phyloP scores from a whole-genome alignment of 2,329 filamentous ascomycete genomes.

The Colletotrichum sp. region DNA sequence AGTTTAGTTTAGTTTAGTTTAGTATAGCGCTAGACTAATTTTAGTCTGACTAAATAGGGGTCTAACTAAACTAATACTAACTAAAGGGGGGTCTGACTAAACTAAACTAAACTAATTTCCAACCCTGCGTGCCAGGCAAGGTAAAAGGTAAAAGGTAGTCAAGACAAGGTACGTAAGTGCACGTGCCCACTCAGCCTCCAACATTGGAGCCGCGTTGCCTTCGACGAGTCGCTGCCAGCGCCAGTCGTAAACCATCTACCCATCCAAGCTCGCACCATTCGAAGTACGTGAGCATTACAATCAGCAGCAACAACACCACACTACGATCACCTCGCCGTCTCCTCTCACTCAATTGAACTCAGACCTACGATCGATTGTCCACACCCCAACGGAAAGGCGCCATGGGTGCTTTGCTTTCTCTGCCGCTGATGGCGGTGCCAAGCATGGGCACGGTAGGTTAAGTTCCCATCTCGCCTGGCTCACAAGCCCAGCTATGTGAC shows the following conservation, averaged over 20 bases:
- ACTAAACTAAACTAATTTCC: no score
- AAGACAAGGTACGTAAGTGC: neutral
- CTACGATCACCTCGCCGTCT: neutral
- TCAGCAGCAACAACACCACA: neutral
- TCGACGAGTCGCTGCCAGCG: neutral
- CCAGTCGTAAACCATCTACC: neutral
- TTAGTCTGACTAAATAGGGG: no score
- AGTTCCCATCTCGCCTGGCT: slow-evolving; percentile 9
- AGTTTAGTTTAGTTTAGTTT: no score
- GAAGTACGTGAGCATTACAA: neutral
- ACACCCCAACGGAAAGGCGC: neutral
- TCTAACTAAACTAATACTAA: no score
- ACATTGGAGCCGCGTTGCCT: neutral
- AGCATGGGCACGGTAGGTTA: slow-evolving; percentile 81
- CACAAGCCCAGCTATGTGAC: neutral
- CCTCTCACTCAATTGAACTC: neutral
- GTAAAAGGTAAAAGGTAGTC: neutral
- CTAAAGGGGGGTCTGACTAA: no score
- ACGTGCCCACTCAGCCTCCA: neutral
- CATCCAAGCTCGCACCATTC: neutral
- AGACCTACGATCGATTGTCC: neutral
- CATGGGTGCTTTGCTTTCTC: slow-evolving; percentile 91
- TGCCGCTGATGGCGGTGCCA: slow-evolving; percentile 88
- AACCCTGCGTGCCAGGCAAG: neutral
- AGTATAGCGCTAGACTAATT: no score